Base-by-base conservation (phyloP, 495 filamentous ascomycete species). In the Viridothelium virens region DNA sequence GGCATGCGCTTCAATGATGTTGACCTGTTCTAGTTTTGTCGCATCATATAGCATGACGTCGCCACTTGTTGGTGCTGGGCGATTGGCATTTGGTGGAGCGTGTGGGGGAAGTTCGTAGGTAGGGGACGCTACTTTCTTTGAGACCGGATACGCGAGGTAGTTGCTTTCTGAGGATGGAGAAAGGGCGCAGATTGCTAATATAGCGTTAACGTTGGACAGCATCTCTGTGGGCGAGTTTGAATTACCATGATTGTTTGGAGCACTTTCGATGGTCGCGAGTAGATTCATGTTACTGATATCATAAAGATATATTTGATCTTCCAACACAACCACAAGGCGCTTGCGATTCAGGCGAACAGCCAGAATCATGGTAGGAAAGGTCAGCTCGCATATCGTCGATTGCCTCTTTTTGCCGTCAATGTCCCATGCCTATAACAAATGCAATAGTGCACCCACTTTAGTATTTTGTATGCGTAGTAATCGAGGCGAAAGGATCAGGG, bases 281-380 rank as follows among this genome's bases (percentile, higher is more conserved):
- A 97, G 82, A 72, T 88, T 92, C 94, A 98, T 98, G 71, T 96
- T 97, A 73, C 91, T 89, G 63, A 98, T 97, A 75, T 97, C 94
- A 77, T 98, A 98, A 41, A 98, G 82, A 77, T 96, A 98, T 67
- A 97, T 96, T 74, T 96, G 88, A 66, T 96, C 90, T 73, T 97
- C 94, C 47, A 97, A 80, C 2, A 97, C 87, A 10, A 97, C 92
- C 38, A 92, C 91, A 12, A 98, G 85, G 25, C 94, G 85, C 76
- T 97, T 97, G 47, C 95, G 86, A 74, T 97, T 97, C 71, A 98
- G 79, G 70, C 91, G 87, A 38, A 97, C 91, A 16, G 94, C 91
- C 14, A 98, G 83, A 14, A 98, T 90, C 9, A 91, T 91, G 33
- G 92, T 93, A 1, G 93, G 94, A 73, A 97, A 98, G 18, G 92